Base-by-base conservation (phyloP, 2,329 filamentous ascomycete species). In the Aureobasidium sp. region DNA sequence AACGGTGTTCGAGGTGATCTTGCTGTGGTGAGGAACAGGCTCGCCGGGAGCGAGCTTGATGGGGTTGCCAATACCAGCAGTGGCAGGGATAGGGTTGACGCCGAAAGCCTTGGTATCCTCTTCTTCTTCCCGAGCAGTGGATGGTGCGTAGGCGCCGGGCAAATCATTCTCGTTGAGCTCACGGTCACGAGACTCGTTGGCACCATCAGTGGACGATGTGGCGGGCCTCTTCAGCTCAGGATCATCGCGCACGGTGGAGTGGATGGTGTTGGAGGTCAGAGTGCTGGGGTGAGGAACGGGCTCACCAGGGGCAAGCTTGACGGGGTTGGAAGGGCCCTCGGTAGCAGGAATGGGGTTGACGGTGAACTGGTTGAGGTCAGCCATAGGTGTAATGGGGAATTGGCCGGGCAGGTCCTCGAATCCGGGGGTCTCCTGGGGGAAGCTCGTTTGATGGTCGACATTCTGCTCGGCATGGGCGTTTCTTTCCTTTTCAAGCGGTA, bases 21-120 rank as follows among this genome's bases (percentile, higher is more conserved):
- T 81, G 73, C 77, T 82, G 29, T 81, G 74, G 52, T 89, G 81
- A 44, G 92, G 92, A 11, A 96, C 82, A 73, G 86, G 85, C 77
- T 96, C 90, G 68, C 91, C 91, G 4, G 92, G 88, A 27, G 83
- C 82, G 60, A 96, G 81, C 69, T 83, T 81, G 72, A 97, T 83
- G 8, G 91, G 91, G 74, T 96, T 96, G 62, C 90, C 83, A 60
- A 75, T 70, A 52, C 81, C 81, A 62, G 73, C 75, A 19, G 81
- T 80, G 11, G 82, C 81, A 44, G 82, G 82, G 60, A 85, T 77
- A 8, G 82, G 82, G 56, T 79, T 79, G 65, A 83, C 79, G 57
- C 73, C 69, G 70, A 90, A 75, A 7, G 74, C 76, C 61, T 79
- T 74, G 72, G 83, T 64, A 40, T 71, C 67, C 24, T 67, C 69